phyloP scores from a whole-genome alignment of 2,329 filamentous ascomycete genomes.

The Colletotrichum truncatum region DNA sequence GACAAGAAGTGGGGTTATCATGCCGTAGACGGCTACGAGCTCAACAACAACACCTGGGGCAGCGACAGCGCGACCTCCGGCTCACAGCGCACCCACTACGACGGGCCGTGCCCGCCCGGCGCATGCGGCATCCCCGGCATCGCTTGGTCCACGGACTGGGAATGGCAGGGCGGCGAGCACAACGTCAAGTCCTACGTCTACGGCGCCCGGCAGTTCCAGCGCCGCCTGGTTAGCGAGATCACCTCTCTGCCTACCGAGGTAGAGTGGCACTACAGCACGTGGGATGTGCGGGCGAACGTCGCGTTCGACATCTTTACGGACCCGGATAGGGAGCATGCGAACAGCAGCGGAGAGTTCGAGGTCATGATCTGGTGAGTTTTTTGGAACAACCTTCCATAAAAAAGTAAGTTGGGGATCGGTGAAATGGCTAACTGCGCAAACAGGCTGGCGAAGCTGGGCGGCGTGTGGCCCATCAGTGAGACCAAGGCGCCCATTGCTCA shows the following conservation, averaged over 20 bases:
- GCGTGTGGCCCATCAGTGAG: constrained; percentile 56
- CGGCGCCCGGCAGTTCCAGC: constrained; percentile 43
- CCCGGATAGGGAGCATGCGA: constrained; percentile 41
- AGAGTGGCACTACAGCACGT: constrained; percentile 56
- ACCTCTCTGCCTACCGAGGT: constrained; percentile 43
- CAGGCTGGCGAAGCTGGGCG: constrained; percentile 63
- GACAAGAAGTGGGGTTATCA: constrained; percentile 41
- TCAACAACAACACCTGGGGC: constrained; percentile 56
- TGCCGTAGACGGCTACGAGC: constrained; percentile 40
- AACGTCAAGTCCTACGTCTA: constrained; percentile 57
- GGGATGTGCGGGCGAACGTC: constrained; percentile 63
- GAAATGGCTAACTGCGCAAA: background rate
- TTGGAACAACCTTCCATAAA: too few relatives aligned
- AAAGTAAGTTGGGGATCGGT: too few relatives aligned
- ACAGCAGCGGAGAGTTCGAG: constrained; percentile 59
- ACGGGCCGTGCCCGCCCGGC: constrained; percentile 40
- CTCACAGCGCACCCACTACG: constrained; percentile 52
- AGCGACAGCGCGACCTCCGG: constrained; percentile 43
- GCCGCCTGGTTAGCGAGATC: constrained; percentile 43
- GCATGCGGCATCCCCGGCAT: constrained; percentile 37
- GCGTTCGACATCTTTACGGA: constrained; percentile 70
- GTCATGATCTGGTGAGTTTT: constrained; percentile 68
- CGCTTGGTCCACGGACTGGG: constrained; percentile 51
- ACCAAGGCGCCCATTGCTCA: constrained; percentile 29
- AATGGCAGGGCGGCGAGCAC: constrained; percentile 47